phyloP scores from a whole-genome alignment of 305 asterid species.

The Solanum hybrid region DNA sequence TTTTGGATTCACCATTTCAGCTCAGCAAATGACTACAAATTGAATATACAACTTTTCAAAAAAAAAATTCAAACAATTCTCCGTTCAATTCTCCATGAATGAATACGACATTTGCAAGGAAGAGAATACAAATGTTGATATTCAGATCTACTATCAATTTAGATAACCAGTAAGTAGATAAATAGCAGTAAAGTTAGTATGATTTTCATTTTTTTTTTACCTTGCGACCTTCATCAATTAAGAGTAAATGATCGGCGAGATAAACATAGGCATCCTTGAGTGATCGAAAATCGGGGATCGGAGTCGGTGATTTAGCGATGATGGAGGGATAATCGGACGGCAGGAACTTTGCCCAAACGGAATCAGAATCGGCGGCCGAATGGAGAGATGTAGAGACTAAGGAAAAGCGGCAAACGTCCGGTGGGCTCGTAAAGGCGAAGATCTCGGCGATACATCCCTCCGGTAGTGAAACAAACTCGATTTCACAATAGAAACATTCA shows the following conservation, averaged over 20 bases:
- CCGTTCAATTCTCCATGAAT: too few relatives aligned
- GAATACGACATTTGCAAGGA: neutral
- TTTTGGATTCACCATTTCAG: neutral
- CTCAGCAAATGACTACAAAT: neutral
- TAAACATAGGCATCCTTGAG: neutral
- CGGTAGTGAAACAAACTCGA: neutral
- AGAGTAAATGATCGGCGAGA: neutral
- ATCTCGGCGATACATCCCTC: neutral
- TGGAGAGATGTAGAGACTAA: neutral
- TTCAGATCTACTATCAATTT: neutral
- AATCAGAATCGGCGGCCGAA: neutral
- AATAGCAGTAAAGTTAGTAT: too few relatives aligned
- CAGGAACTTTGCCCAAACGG: neutral
- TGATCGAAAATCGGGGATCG: neutral
- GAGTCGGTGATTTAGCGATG: neutral
- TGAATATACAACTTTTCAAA: too few relatives aligned
- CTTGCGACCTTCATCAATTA: neutral
- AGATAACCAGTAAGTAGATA: too few relatives aligned
- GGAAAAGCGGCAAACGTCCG: neutral
- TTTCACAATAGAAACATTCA: too few relatives aligned
- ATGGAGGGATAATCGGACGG: neutral
- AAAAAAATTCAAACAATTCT: too few relatives aligned
- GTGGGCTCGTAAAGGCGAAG: neutral
- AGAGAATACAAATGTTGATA: neutral
- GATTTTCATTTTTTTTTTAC: neutral